phyloP scores from a whole-genome alignment of 139 green algal genomes.

The Volvox reticuliferus region DNA sequence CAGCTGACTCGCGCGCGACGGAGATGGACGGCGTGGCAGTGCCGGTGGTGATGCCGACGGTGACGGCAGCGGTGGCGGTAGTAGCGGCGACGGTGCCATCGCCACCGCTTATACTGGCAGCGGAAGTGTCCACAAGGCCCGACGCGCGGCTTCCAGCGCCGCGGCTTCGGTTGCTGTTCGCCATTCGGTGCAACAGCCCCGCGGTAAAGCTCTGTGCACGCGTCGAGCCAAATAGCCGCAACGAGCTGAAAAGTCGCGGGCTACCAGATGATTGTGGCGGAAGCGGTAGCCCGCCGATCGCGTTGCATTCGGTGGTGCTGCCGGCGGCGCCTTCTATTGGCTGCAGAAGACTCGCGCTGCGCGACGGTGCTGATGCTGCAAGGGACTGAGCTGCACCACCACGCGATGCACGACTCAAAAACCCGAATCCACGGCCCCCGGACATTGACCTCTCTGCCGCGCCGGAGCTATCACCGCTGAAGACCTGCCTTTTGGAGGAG shows the following conservation, averaged over 20 bases:
- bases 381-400: neutral
- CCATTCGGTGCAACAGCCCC: conserved; percentile 21
- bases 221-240: neutral
- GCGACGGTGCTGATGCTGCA: neutral
- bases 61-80: neutral
- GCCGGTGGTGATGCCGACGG: too few relatives aligned
- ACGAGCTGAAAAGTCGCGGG: neutral
- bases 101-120: neutral
- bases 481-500: neutral
- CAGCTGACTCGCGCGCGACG: neutral
- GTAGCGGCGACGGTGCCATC: neutral
- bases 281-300: neutral
- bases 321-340: neutral
- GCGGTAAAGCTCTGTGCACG: conserved; percentile 32
- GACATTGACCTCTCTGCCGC: neutral
- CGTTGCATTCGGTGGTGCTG: neutral
- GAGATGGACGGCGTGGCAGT: neutral
- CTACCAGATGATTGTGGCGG: neutral
- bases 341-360: neutral
- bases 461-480: neutral
- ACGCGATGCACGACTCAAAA: neutral
- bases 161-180: neutral
- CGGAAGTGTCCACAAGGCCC: neutral
- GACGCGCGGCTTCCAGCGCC: neutral
- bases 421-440: neutral